Evolutionary conservation across 805 yeast genomes (phyloP).

Genomic region (Wickerhamomyces queroliae): DNA sequence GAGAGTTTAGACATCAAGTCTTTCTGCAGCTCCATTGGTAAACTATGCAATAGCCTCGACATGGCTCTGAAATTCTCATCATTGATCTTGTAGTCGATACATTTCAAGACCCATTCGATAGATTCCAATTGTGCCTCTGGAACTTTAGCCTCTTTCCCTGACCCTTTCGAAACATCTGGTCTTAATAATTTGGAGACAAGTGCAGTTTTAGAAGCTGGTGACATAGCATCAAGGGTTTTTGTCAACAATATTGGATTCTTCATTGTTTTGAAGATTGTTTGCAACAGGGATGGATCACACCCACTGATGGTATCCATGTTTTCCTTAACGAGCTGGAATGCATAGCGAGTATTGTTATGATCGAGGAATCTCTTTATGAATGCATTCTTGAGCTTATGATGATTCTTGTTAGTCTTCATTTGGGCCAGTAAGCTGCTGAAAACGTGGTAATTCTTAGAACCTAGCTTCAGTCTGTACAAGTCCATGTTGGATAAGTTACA

Average conservation of each 20-base stretch:
- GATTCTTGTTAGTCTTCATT: not conserved
- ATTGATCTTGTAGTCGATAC: conserved; percentile 4
- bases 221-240: no score
- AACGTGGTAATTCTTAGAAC: not conserved
- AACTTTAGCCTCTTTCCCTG: conserved; percentile 1
- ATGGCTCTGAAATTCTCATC: not conserved
- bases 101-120: conserved; percentile 5
- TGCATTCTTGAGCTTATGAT: not conserved
- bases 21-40: not conserved
- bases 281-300: no score
- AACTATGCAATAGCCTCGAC: not conserved
- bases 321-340: not conserved
- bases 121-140: conserved; percentile 5
- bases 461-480: not conserved
- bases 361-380: not conserved
- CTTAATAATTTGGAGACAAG: conserved; percentile 7
- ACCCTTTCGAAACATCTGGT: not conserved
- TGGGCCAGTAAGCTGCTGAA: not conserved
- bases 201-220: not conserved
- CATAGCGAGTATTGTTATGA: not conserved
- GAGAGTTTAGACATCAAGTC: not conserved
- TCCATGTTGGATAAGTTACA: not conserved
- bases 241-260: not conserved
- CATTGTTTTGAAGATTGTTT: not conserved
- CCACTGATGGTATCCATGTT: no score